These are phyloP conservation scores for Mimosa pudica DNA, from an alignment of 306 rosid genomes.

Conservation along the genomic window DNA sequence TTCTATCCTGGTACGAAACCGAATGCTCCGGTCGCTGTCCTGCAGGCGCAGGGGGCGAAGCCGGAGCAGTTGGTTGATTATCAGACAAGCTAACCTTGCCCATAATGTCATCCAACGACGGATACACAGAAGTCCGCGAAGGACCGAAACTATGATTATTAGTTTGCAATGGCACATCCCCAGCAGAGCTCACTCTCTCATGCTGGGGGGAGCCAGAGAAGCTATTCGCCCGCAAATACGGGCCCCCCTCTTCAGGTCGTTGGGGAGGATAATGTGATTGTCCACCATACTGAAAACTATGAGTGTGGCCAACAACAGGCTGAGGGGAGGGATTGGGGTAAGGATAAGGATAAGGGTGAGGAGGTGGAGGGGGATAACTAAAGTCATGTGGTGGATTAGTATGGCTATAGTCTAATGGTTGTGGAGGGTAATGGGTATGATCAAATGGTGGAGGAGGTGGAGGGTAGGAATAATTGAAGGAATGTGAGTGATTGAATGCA, in stretches of 20 bases:
- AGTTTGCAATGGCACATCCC: slow-evolving; percentile 17
- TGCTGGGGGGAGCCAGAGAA: slow-evolving; percentile 49
- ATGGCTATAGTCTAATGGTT: slow-evolving; percentile 21
- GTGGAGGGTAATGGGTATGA: slow-evolving; percentile 34
- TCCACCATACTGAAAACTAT: slow-evolving; percentile 67
- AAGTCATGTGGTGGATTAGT: not conserved
- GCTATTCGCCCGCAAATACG: slow-evolving; percentile 47
- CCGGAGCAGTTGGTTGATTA: slow-evolving; percentile 47
- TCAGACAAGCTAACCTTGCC: slow-evolving; percentile 56
- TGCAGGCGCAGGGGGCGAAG: slow-evolving; percentile 48
- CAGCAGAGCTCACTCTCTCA: slow-evolving; percentile 36
- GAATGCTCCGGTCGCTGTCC: slow-evolving; percentile 34
- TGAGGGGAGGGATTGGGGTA: slow-evolving; percentile 35
- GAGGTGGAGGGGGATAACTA: slow-evolving; percentile 22
- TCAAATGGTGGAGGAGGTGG: slow-evolving; percentile 33
- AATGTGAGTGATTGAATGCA: slow-evolving; percentile 37
- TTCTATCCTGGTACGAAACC: slow-evolving; percentile 44
- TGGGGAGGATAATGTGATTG: slow-evolving; percentile 52
- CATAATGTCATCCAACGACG: slow-evolving; percentile 62
- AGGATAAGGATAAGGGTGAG: slow-evolving; percentile 48
- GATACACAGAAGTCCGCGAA: slow-evolving; percentile 54
- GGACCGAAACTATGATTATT: slow-evolving; percentile 32
- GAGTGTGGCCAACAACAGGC: not conserved
- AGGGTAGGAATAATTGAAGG: slow-evolving; percentile 47
- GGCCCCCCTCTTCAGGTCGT: slow-evolving; percentile 40